Conservation (phyloP, 2,329 filamentous ascomycete species). For the Scedosporium apiospermum region DNA sequence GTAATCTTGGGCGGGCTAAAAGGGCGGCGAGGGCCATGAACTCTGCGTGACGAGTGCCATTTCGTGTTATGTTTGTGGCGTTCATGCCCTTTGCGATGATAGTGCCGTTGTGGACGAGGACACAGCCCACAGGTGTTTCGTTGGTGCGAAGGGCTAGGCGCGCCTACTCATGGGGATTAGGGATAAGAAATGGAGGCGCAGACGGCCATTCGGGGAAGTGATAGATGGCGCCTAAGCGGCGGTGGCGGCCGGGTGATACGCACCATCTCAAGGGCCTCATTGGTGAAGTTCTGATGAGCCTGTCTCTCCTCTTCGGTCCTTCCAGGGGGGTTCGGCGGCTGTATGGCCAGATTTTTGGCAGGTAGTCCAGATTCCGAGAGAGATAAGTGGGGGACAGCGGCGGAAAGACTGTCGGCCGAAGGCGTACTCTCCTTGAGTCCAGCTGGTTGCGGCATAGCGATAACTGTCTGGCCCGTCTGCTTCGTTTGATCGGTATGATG, state of each 20-base stretch:
- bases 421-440: not conserved
- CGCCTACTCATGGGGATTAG: conserved; percentile 43
- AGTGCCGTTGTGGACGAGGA: conserved; percentile 70
- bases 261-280: conserved; percentile 81
- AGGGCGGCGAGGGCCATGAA: conserved; percentile 70
- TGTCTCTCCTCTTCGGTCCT: conserved; percentile 22
- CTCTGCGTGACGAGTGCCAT: conserved; percentile 91
- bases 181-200: conserved; percentile 13
- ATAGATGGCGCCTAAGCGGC: conserved; percentile 2
- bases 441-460: not conserved
- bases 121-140: conserved; percentile 94
- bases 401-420: not conserved
- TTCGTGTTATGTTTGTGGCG: conserved; percentile 82
- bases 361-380: not conserved
- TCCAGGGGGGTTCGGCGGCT: conserved; percentile 8
- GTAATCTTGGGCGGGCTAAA: conserved; percentile 23
- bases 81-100: conserved; percentile 92
- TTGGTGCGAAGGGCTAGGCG: conserved; percentile 75
- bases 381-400: not conserved
- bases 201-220: not conserved
- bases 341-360: conserved; percentile 4
- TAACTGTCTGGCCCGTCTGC: not conserved
- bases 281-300: conserved; percentile 59
- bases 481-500: not conserved
- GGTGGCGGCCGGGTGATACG: conserved; percentile 13